A percentile compares a stretch with the other conserved stretches of the same genome.
Conservation (phyloP, 306 rosid species). For the Acmispon strigosus region DNA sequence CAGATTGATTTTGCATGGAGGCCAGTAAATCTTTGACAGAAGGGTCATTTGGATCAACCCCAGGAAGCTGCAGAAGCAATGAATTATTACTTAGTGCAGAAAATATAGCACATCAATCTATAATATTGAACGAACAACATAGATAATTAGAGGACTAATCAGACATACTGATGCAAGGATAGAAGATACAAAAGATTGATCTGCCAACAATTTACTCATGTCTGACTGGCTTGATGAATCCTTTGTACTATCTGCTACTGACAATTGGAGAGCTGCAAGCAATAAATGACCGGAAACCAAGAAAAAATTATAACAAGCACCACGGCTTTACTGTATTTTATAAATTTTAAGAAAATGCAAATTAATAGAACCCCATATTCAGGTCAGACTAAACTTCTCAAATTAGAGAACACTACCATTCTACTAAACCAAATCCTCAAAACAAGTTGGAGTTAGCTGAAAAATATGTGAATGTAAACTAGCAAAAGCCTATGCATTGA, state of each 20-base stretch:
- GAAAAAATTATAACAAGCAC: conserved; percentile 11
- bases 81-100: conserved; percentile 1
- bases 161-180: conserved; percentile 78
- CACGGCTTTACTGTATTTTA: not conserved
- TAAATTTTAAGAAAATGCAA: not conserved
- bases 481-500: not conserved
- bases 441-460: not conserved
- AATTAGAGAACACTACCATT: not conserved
- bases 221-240: conserved; percentile 66
- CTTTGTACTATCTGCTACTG: conserved; percentile 64
- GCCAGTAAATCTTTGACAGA: conserved; percentile 92
- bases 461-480: not conserved
- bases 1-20: conserved; percentile 89
- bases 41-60: conserved; percentile 93
- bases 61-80: conserved; percentile 82
- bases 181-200: conserved; percentile 85
- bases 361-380: conserved; percentile 10
- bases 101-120: conserved; percentile 1
- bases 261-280: conserved; percentile 79
- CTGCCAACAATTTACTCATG: conserved; percentile 81
- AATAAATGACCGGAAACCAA: conserved; percentile 13
- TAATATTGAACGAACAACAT: not conserved
- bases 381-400: conserved; percentile 3
- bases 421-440: not conserved
- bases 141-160: conserved; percentile 3